Conservation (phyloP, 2,329 filamentous ascomycete genomes). For the Calcarisporium arbuscula region DNA sequence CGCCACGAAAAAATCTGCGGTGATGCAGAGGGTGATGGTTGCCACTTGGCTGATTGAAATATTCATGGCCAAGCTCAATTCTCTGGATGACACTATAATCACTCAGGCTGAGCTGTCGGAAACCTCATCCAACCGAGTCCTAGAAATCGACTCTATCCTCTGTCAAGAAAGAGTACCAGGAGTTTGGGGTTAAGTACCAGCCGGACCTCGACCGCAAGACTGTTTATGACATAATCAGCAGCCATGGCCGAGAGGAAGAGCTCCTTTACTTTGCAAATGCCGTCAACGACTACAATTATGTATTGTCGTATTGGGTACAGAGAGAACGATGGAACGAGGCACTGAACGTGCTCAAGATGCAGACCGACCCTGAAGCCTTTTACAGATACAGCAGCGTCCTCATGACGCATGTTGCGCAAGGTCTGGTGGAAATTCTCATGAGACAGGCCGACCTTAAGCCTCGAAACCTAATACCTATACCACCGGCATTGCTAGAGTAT, state of each 20-base stretch:
- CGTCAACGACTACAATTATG: constrained; percentile 88
- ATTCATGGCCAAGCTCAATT: constrained; percentile 96
- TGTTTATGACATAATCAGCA: constrained; percentile 91
- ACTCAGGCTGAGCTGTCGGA: constrained; percentile 79
- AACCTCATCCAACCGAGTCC: constrained; percentile 63
- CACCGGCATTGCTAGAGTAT: constrained; percentile 90
- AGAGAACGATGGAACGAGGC: constrained; percentile 87
- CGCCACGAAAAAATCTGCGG: constrained; percentile 71
- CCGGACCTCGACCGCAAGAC: constrained; percentile 83
- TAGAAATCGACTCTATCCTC: constrained; percentile 63
- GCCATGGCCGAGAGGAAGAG: constrained; percentile 89
- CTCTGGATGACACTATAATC: constrained; percentile 87
- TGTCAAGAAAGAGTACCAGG: constrained; percentile 74
- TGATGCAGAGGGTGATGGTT: constrained; percentile 94
- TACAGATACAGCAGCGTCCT: constrained; percentile 97
- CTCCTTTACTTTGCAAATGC: constrained; percentile 84
- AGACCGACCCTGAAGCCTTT: constrained; percentile 87
- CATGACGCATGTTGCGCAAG: constrained; percentile 79
- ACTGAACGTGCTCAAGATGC: constrained; percentile 81
- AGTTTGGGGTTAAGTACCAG: constrained; percentile 82
- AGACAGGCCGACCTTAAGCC: constrained; percentile 79
- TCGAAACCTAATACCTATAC: constrained; percentile 82
- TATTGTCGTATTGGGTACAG: constrained; percentile 95
- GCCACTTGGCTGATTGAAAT: constrained; percentile 92
- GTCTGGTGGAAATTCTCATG: constrained; percentile 93